phyloP scores from a whole-genome alignment of 768 basidiomycete genomes.

The Lentinula sp. region DNA sequence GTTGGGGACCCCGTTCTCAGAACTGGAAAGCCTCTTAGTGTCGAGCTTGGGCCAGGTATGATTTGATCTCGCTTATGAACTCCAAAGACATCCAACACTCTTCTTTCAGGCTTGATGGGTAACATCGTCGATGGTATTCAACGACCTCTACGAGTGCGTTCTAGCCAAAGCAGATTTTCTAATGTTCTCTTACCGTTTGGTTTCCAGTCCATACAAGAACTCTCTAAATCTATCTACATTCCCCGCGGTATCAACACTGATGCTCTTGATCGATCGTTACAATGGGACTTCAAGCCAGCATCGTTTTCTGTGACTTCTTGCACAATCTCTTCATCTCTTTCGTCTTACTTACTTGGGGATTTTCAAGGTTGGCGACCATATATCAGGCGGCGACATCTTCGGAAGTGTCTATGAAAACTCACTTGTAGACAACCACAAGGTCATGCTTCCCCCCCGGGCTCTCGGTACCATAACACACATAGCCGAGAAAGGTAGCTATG shows the following conservation, averaged over 20 bases:
- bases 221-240: constrained; percentile 99
- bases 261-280: constrained; percentile 77
- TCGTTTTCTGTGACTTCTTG: constrained; percentile 56
- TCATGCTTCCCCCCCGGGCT: constrained; percentile 91
- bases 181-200: not conserved
- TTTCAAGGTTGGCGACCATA: constrained; percentile 86
- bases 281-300: constrained; percentile 94
- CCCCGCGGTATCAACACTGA: constrained; percentile 98
- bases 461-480: constrained; percentile 93
- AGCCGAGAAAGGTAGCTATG: constrained; percentile 91
- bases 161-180: constrained; percentile 3
- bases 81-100: not conserved
- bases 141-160: constrained; percentile 76
- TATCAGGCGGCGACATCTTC: constrained; percentile 95
- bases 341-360: not conserved
- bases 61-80: not conserved
- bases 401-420: constrained; percentile 97
- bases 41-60: constrained; percentile 94
- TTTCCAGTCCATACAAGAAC: constrained; percentile 80
- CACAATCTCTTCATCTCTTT: not conserved
- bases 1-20: constrained; percentile 97
- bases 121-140: constrained; percentile 99
- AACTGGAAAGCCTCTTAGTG: constrained; percentile 96
- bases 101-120: constrained; percentile 81
- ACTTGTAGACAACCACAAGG: constrained; percentile 92